Evolutionary conservation across 2,329 filamentous ascomycete genomes (phyloP).

Genomic region (Drechslerella coelobrocha): DNA sequence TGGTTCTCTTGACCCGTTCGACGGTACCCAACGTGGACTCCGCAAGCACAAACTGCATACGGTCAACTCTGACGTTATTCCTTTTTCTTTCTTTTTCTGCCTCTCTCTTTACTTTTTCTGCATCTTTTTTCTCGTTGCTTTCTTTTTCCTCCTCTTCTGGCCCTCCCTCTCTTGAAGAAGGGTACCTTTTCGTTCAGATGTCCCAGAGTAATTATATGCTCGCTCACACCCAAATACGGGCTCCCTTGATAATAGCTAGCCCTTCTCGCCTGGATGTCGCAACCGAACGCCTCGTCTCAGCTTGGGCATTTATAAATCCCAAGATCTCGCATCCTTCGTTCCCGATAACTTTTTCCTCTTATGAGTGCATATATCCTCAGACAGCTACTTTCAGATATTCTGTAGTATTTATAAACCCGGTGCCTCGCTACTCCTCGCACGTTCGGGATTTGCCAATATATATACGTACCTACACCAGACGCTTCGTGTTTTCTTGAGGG

Average conservation of each 20-base stretch:
- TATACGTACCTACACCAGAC: background rate
- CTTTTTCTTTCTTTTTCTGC: slow-evolving; percentile 8
- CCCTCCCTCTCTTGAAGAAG: background rate
- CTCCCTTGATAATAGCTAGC: slow-evolving; percentile 44
- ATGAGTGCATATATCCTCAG: slow-evolving; percentile 14
- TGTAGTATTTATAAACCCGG: slow-evolving; percentile 11
- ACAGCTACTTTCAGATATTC: slow-evolving; percentile 20
- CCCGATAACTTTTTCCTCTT: slow-evolving; percentile 11
- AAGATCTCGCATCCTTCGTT: slow-evolving; percentile 41
- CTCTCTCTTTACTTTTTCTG: slow-evolving; percentile 2
- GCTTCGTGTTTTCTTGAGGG: too few species aligned
- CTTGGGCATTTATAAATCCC: slow-evolving; percentile 45
- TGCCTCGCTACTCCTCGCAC: slow-evolving; percentile 15
- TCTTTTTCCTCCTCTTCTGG: too few species aligned
- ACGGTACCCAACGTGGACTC: slow-evolving; percentile 49
- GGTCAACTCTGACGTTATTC: slow-evolving; percentile 51
- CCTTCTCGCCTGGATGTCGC: slow-evolving; percentile 50
- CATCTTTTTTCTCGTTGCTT: background rate
- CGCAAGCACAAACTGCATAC: slow-evolving; percentile 50
- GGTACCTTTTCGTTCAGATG: slow-evolving; percentile 11
- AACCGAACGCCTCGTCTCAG: slow-evolving; percentile 45
- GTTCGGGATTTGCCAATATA: slow-evolving; percentile 22
- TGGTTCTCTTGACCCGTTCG: slow-evolving; percentile 49
- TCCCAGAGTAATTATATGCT: slow-evolving; percentile 26
- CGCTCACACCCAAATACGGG: slow-evolving; percentile 41